Conservation (phyloP, 352 stramenopile species). For the Pythium biforme region DNA sequence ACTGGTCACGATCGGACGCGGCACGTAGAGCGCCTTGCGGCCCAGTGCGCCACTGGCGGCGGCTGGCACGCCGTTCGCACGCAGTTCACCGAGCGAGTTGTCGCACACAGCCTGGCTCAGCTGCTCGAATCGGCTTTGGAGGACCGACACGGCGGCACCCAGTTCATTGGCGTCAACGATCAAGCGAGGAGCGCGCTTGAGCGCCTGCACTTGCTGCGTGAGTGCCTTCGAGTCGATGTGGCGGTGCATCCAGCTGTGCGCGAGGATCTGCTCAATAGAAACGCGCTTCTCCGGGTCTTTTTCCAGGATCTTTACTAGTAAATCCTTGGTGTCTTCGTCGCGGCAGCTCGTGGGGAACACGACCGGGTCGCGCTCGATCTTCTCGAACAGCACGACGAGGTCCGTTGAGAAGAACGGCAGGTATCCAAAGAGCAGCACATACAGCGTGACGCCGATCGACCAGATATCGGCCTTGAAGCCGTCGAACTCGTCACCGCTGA, state of each 20-base stretch:
- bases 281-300: conserved; percentile 76
- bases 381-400: conserved; percentile 86
- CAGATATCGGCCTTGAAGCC: conserved; percentile 90
- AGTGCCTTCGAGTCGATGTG: conserved; percentile 55
- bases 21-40: conserved; percentile 23
- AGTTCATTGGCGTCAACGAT: conserved; percentile 48
- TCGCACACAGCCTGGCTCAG: conserved; percentile 29
- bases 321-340: conserved; percentile 59
- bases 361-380: conserved; percentile 72
- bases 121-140: conserved; percentile 47
- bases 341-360: conserved; percentile 45
- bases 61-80: background rate
- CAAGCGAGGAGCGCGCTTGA: conserved; percentile 40
- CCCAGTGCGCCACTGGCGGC: too few relatives aligned
- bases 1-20: conserved; percentile 40
- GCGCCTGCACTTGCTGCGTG: conserved; percentile 36
- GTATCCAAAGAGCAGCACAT: conserved; percentile 83
- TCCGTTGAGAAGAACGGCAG: conserved; percentile 90
- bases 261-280: conserved; percentile 58
- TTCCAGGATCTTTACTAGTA: conserved; percentile 69
- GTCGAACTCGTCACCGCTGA: conserved; percentile 65
- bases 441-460: conserved; percentile 91
- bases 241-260: conserved; percentile 72
- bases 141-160: conserved; percentile 48
- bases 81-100: conserved; percentile 3